Conservation (phyloP, 495 filamentous ascomycete genomes). For the Hapsidospora chrysogenum region DNA sequence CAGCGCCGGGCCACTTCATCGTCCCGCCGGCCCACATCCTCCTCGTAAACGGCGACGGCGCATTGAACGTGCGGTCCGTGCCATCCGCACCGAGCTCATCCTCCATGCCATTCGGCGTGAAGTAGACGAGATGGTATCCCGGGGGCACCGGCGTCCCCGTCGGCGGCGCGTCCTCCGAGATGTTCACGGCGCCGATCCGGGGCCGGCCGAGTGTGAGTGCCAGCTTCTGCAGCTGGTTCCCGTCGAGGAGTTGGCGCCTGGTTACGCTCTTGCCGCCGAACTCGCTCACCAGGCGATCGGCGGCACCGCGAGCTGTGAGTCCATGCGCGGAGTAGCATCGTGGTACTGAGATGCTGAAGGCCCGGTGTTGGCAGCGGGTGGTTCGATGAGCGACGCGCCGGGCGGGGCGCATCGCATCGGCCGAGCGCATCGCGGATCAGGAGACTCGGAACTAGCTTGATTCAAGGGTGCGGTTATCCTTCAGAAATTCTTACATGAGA, state of each 20-base stretch:
- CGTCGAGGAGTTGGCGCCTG: conserved; percentile 33
- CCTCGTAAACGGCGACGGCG: conserved; percentile 39
- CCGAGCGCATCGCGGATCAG: too few species aligned
- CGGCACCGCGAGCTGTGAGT: conserved; percentile 4
- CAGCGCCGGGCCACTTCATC: conserved; percentile 27
- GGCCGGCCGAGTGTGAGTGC: conserved; percentile 33
- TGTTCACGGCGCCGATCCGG: conserved; percentile 8
- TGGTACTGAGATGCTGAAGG: too few species aligned
- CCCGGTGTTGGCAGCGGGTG: too few species aligned
- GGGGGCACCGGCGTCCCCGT: conserved; percentile 31
- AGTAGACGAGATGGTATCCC: conserved; percentile 44
- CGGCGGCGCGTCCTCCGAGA: conserved; percentile 11
- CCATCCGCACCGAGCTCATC: conserved; percentile 39
- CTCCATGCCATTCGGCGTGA: conserved; percentile 37
- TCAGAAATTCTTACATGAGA: too few species aligned
- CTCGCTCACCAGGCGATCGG: conserved; percentile 2
- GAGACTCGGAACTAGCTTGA: too few species aligned
- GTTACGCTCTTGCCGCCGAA: conserved; percentile 7
- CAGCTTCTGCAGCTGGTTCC: conserved; percentile 41
- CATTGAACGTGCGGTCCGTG: conserved; percentile 42
- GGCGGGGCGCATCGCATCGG: too few species aligned
- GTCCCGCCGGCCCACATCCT: conserved; percentile 58
- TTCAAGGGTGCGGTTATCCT: too few species aligned
- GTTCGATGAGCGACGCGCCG: too few species aligned
- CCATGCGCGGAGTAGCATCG: too few species aligned